Base-by-base conservation (phyloP, 768 basidiomycete species). In the Boletus sp. region DNA sequence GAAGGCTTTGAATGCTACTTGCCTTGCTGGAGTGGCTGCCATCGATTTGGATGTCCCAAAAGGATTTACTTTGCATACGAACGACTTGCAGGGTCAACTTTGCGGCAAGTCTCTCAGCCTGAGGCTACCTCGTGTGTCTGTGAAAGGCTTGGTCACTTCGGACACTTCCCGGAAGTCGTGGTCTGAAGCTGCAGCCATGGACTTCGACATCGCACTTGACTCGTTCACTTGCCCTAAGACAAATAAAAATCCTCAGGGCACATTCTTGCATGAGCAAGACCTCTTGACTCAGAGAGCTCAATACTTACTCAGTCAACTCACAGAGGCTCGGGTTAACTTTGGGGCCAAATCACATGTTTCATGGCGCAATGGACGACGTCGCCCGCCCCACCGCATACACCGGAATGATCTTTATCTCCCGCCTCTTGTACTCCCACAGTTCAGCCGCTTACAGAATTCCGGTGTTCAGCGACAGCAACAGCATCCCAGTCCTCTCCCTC, bases 261-360 rank as follows among this genome's bases (percentile, higher is more conserved):
- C 78, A 12, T 97, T 92, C 66, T 69, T 97, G 28, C 73, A 75
- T 15, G 77, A 77, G 50, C 90, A 97, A 69, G 95, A 97, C 68
- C 67, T 65, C 28, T 66, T 78, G 24, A 94, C 92, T 2, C 80
- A 80, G 28, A 80, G 94, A 61, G 83, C 83, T 12, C 73, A 76
- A 58, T 74, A 72, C 56, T 71, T 93, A 58, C 81, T 89, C 29
- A 63, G 68, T 54, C 71, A 72, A 56, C 50, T 68, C 39, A 47
- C 58, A 55, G 59, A 59, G 53, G 60, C 58, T 36, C 66, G 48
- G 20, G 46, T 28, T 11, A 47, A 52, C n/a, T 63, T 60, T 41
- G 9, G 17, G 14, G 40, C 18, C 18, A 29, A 47, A 24, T 17
- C 45, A 11, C 30, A 24, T 9, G 15, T 15, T 39, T 47, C 53